These are phyloP conservation scores for Leersia perrieri DNA, from an alignment of 176 grass and related monocot species.

Conservation along the genomic window DNA sequence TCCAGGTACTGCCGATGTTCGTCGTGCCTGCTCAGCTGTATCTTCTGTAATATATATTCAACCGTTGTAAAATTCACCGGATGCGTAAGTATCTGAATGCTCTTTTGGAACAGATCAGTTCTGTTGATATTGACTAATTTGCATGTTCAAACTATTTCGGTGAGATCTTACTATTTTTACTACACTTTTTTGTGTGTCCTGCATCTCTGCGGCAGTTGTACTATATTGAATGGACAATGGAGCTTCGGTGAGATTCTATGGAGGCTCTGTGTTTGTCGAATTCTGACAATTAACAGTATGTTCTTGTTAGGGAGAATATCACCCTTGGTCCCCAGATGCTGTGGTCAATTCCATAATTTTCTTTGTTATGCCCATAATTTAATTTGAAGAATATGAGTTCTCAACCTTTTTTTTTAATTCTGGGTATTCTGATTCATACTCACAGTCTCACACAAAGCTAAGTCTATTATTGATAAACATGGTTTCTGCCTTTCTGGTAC, in stretches of 20 bases:
- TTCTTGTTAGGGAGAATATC: neutral
- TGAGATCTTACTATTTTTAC: neutral
- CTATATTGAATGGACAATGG: neutral
- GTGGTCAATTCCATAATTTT: neutral
- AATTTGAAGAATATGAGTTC: neutral
- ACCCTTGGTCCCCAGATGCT: neutral
- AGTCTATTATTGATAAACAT: neutral
- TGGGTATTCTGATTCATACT: no score
- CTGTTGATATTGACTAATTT: neutral
- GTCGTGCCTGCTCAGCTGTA: constrained; percentile 67
- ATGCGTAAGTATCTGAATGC: constrained; percentile 65
- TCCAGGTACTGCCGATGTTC: constrained; percentile 77
- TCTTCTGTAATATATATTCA: constrained; percentile 74
- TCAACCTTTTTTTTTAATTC: constrained; percentile 4
- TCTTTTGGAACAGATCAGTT: neutral
- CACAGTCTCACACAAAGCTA: neutral
- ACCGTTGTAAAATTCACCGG: constrained; percentile 67
- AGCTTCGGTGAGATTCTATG: neutral
- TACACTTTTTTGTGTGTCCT: neutral
- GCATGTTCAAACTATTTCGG: neutral
- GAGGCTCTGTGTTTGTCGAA: constrained; percentile 1
- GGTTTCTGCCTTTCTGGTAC: no score
- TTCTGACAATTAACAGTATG: neutral
- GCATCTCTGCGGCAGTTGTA: neutral
- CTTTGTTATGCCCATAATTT: neutral